Evolutionary conservation across 257 asterid species (phyloP).

Genomic region (Phtheirospermum japonicum): DNA sequence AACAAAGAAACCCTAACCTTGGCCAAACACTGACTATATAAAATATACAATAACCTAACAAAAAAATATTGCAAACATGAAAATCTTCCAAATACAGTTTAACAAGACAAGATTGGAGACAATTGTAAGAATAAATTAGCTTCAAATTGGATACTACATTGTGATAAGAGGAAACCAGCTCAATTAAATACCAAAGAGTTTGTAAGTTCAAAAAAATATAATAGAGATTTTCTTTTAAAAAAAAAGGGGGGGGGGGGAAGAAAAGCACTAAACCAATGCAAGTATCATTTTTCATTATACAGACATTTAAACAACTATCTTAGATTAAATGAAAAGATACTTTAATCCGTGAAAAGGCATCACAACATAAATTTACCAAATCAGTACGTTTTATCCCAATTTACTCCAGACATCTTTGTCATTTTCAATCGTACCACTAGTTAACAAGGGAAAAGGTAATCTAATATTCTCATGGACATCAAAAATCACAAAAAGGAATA

Average conservation of each 20-base stretch:
- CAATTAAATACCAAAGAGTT: slow-evolving; percentile 5
- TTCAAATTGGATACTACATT: neutral
- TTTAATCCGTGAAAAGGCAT: slow-evolving; percentile 18
- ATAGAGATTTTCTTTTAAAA: neutral
- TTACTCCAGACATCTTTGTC: neutral
- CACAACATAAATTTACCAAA: slow-evolving; percentile 1
- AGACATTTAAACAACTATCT: slow-evolving; percentile 2
- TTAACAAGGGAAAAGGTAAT: slow-evolving; percentile 17
- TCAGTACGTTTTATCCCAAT: neutral
- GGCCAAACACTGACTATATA: no score
- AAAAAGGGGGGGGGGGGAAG: no score
- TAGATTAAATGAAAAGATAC: slow-evolving; percentile 6
- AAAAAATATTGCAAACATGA: no score
- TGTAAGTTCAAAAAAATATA: neutral
- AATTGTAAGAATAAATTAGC: no score
- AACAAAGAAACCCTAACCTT: no score
- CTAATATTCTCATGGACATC: slow-evolving; percentile 13
- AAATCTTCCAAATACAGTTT: no score
- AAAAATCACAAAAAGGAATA: slow-evolving; percentile 16
- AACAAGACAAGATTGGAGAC: no score
- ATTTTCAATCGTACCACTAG: slow-evolving; percentile 19
- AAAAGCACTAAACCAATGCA: neutral
- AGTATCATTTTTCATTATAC: slow-evolving; percentile 19
- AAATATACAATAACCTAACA: no score
- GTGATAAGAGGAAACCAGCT: neutral